Evolutionary conservation across 192 early-diverging fungal genomes (phyloP), one percentile per base, ranked within the genome.

Genomic region (Coemansia reversa): DNA sequence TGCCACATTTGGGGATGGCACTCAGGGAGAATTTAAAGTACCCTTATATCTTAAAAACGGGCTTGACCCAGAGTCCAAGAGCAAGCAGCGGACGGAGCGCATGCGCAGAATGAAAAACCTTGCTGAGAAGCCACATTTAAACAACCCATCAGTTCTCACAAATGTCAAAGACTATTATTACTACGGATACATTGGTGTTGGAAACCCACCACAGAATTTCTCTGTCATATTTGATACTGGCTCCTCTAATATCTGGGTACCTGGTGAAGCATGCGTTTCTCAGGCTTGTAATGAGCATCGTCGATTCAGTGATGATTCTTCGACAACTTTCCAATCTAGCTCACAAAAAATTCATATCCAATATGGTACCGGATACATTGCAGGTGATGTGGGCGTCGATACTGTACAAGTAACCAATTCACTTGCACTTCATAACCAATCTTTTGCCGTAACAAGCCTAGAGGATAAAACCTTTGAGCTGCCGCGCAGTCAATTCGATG

Each of bases 301-400:
- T 42, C 82, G 88, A 6, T 99, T 87, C 75, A 88, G 93, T 63
- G 81, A 88, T 22, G 58, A 49, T 23, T 71, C 88, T 50, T 94
- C 92, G 0, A 55, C 57, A 4, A 89, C 92, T 12, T 95, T 86
- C 79, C 75, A 65, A 27, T 61, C 83, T 45, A 72, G 63, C 19
- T 25, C 50, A 5, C 63, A 81, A 32, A 83, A 85, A 54, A 97
- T 99, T 82, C 87, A 91, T 35, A 96, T 99, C 69, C 93, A 89
- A 58, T 99, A 99, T 62, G 96, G 96, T 35, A 87, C 89, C 32
- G 97, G 96, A 18, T 86, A 90, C 14, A 85, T 99, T 45, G 95
- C 97, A 60, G 97, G 97, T 22, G 86, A 97, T 59, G 90, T 98
- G 59, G 90, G 89, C 72, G 72, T 81, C 49, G 95, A 97, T 55